Evolutionary conservation across 768 basidiomycete genomes (phyloP).

Genomic region (Postia placenta): DNA sequence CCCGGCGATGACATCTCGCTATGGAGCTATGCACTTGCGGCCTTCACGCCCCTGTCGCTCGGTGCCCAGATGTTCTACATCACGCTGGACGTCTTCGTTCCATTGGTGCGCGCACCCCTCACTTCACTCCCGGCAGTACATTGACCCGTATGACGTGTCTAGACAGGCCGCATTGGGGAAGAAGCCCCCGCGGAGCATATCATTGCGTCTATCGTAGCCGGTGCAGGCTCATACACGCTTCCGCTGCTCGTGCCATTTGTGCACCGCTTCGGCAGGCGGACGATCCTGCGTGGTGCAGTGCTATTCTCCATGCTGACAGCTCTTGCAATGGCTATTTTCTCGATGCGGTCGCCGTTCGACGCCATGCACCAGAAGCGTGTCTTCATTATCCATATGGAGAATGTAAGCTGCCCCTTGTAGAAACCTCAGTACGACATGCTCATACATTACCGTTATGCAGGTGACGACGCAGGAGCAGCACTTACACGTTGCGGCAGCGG

Average conservation of each 20-base stretch:
- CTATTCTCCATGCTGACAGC: slow-evolving; percentile 41
- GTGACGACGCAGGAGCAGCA: slow-evolving; percentile 66
- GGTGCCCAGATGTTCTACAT: slow-evolving; percentile 54
- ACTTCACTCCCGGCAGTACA: background rate
- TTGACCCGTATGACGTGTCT: slow-evolving; percentile 7
- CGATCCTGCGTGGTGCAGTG: slow-evolving; percentile 35
- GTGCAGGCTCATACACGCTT: slow-evolving; percentile 47
- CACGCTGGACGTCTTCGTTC: slow-evolving; percentile 84
- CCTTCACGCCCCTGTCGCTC: slow-evolving; percentile 46
- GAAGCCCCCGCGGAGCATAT: slow-evolving; percentile 86
- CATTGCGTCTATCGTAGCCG: slow-evolving; percentile 70
- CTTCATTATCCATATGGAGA: slow-evolving; percentile 80
- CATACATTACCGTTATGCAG: slow-evolving; percentile 29
- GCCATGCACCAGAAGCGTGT: slow-evolving; percentile 81
- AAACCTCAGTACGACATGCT: background rate
- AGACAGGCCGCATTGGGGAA: slow-evolving; percentile 80
- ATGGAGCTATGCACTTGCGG: slow-evolving; percentile 58
- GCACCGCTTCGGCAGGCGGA: slow-evolving; percentile 54
- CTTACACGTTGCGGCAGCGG: slow-evolving; percentile 77
- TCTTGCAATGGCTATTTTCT: slow-evolving; percentile 55
- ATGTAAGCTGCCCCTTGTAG: slow-evolving; percentile 45
- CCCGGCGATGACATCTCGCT: slow-evolving; percentile 40
- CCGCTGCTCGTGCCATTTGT: slow-evolving; percentile 66
- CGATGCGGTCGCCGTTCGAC: slow-evolving; percentile 63
- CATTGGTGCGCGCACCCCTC: slow-evolving; percentile 70